Evolutionary conservation across 768 basidiomycete species (phyloP).

Genomic region (Boletus coccyginus): DNA sequence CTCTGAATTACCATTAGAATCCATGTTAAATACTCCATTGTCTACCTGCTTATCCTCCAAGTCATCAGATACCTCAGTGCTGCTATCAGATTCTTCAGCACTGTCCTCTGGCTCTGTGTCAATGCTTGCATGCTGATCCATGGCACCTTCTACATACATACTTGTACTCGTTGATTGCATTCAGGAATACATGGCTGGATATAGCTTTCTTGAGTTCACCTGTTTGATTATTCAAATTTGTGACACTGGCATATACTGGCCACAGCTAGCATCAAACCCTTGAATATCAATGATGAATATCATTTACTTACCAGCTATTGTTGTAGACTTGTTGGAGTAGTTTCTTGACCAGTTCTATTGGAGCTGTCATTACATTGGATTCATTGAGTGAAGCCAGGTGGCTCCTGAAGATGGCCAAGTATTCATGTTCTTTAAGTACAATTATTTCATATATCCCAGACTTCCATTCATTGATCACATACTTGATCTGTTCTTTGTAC

Average conservation of each 20-base stretch:
- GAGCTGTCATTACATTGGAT: neutral
- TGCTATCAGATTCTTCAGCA: neutral
- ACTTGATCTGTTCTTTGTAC: neutral
- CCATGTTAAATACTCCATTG: neutral
- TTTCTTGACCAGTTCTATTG: neutral
- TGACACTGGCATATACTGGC: neutral
- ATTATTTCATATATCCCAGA: too few species aligned
- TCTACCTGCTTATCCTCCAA: neutral
- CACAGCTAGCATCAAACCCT: neutral
- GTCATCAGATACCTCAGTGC: neutral
- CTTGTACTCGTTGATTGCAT: neutral
- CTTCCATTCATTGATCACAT: neutral
- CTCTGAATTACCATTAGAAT: too few species aligned
- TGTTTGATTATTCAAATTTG: neutral
- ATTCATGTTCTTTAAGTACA: too few species aligned
- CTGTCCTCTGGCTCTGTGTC: neutral
- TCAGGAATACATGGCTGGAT: neutral
- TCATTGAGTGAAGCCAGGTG: neutral
- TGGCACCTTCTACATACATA: neutral
- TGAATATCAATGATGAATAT: neutral
- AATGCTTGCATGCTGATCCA: neutral
- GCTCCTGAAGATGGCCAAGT: neutral
- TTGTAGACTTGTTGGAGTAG: neutral
- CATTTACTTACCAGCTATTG: neutral
- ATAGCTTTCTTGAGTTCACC: neutral